Evolutionary conservation across 2,329 filamentous ascomycete species (phyloP), one percentile per base, ranked within the genome.

Genomic region (Fusarium abutilonis): DNA sequence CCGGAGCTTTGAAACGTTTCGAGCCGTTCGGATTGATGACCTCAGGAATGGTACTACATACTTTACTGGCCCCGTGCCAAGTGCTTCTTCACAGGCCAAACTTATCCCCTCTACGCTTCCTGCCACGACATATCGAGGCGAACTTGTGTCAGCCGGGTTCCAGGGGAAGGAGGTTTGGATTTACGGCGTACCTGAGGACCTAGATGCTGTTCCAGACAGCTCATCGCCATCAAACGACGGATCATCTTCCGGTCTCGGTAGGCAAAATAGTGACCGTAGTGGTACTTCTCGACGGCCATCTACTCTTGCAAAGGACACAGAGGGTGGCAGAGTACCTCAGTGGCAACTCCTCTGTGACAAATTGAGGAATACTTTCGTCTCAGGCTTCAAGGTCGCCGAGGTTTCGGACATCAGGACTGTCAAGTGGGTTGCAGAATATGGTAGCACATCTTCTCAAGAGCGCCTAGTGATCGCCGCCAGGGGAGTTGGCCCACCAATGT

Each of bases 1-100:
- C 70, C 81, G 86, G 60, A 87, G 87, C 60, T 89, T 92, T 54
- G 89, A 91, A 73, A 91, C 89, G 1, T 94, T 94, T 73, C 85
- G 90, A 56, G 89, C 90, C 19, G 89, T 93, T 23, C 85, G 89
- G 38, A 86, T 91, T 48, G 90, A 91, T 69, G 89, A 93, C 66
- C 78, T 91, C 14, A 83, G 88, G 43, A 91, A 91, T 63, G 90
- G 90, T 35, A 90, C 89, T 9, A 91, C 89, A 1, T 93, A 93
- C 72, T 93, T 94, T 70, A 89, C 89, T 4, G 90, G 89, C 0
- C 91, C 91, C 1, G 76, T 83, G 10, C 84, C 86, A 4, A 79
- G 78, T 29, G 71, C 79, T 6, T 69, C 74, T 7, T 81, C 82
- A 7, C 81, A 83, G 46, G 79, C 82, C n/a, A 87, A 86, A 53